Percentiles rank a stretch among this genome's conserved stretches.
Evolutionary conservation across 257 asterid species (phyloP).

Genomic region (Leptodermis oblonga): DNA sequence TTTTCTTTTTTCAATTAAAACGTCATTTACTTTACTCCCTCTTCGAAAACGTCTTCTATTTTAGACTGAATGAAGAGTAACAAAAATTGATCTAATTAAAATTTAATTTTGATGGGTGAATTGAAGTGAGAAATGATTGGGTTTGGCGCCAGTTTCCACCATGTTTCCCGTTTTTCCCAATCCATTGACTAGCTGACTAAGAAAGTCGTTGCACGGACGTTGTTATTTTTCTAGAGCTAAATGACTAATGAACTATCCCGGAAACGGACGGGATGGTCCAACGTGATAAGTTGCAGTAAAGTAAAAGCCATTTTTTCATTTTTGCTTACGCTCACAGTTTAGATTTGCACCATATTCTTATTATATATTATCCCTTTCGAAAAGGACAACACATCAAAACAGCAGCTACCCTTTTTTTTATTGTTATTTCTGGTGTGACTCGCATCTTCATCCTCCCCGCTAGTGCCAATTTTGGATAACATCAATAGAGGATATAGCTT

Average conservation of each 20-base stretch:
- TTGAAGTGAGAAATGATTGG: not conserved
- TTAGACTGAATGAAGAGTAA: too few species aligned
- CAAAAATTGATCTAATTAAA: too few species aligned
- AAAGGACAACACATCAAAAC: not conserved
- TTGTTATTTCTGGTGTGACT: too few species aligned
- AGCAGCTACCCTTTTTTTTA: not conserved
- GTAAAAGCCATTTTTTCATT: not conserved
- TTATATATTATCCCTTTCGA: not conserved
- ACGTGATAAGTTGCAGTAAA: not conserved
- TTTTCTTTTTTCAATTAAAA: not conserved
- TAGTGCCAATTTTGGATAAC: not conserved
- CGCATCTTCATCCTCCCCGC: not conserved
- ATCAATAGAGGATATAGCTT: too few species aligned
- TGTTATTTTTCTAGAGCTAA: too few species aligned
- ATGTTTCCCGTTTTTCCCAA: not conserved
- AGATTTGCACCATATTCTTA: not conserved
- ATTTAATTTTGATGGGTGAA: too few species aligned
- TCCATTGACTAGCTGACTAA: conserved; percentile 12
- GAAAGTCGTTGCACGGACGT: conserved; percentile 3
- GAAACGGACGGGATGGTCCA: conserved; percentile 20
- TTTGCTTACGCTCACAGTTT: not conserved
- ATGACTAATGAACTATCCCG: conserved; percentile 27
- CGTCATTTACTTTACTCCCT: too few species aligned
- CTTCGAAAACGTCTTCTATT: too few species aligned
- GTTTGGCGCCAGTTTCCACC: not conserved